These are phyloP conservation scores for Aureobasidium sp. DNA, from an alignment of 2,329 filamentous ascomycete genomes.

Conservation along the genomic window DNA sequence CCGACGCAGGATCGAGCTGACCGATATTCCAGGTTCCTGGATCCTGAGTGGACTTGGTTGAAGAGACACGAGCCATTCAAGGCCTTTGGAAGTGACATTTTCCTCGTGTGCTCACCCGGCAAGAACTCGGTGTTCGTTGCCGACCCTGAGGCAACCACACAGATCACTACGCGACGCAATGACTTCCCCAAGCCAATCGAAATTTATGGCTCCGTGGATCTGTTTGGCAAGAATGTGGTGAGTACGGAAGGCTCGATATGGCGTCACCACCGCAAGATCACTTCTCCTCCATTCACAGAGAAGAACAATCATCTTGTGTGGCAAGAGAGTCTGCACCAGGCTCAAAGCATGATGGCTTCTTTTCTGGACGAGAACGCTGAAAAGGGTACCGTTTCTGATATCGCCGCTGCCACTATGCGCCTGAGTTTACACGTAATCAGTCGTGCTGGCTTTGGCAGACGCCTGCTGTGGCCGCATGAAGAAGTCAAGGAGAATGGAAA, in stretches of 20 bases:
- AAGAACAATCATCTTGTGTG: slow-evolving; percentile 63
- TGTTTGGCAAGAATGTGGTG: slow-evolving; percentile 65
- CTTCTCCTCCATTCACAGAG: slow-evolving; percentile 65
- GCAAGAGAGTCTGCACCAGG: slow-evolving; percentile 54
- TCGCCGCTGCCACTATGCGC: slow-evolving; percentile 58
- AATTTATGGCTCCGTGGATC: slow-evolving; percentile 49
- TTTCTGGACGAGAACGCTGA: slow-evolving; percentile 43
- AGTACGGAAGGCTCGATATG: slow-evolving; percentile 60
- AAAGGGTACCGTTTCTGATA: slow-evolving; percentile 42
- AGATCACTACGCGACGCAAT: slow-evolving; percentile 57
- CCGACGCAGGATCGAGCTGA: not conserved
- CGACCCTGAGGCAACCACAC: slow-evolving; percentile 55
- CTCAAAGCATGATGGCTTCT: slow-evolving; percentile 49
- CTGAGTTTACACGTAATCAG: slow-evolving; percentile 52
- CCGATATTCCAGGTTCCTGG: slow-evolving; percentile 38
- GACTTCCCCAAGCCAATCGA: slow-evolving; percentile 61
- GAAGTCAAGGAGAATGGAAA: slow-evolving; percentile 21
- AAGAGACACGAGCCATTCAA: slow-evolving; percentile 50
- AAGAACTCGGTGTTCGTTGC: slow-evolving; percentile 47
- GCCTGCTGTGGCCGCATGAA: slow-evolving; percentile 51
- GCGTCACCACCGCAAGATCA: slow-evolving; percentile 65
- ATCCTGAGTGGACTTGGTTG: slow-evolving; percentile 53
- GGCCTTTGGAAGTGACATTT: slow-evolving; percentile 49
- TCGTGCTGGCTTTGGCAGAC: slow-evolving; percentile 61
- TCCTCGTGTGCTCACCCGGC: slow-evolving; percentile 54